Conservation (phyloP, 768 basidiomycete genomes). For the Pisolithus orientalis region DNA sequence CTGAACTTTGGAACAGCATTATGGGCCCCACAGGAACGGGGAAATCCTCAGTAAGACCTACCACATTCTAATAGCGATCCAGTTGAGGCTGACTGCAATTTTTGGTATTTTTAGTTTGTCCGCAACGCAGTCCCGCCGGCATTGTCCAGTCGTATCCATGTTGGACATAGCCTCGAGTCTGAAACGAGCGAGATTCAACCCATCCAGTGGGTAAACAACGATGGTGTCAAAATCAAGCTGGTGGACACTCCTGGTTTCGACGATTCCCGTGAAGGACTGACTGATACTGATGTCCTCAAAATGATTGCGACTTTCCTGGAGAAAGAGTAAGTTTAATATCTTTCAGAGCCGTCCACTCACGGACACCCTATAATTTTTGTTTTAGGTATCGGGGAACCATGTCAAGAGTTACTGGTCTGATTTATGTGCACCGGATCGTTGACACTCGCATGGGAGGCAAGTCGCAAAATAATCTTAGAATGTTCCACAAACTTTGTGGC, state of each 20-base stretch:
- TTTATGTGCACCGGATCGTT: conserved; percentile 40
- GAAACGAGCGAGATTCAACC: not conserved
- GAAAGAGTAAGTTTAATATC: not conserved
- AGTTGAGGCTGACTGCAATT: not conserved
- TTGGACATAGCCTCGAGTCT: not conserved
- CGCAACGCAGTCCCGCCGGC: not conserved
- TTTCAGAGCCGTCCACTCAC: not conserved
- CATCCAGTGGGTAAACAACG: not conserved
- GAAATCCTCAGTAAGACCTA: not conserved
- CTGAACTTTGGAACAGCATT: not conserved
- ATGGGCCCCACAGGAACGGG: not conserved
- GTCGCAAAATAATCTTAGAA: conserved; percentile 33
- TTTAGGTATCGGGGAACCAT: not conserved
- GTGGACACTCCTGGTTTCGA: conserved; percentile 2
- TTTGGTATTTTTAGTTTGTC: not conserved
- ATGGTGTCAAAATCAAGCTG: not conserved
- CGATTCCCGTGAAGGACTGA: not conserved
- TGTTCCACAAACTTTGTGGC: conserved; percentile 42
- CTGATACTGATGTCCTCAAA: not conserved
- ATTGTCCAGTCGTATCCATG: not conserved
- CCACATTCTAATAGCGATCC: not conserved
- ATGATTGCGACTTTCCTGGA: not conserved
- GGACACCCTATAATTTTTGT: not conserved
- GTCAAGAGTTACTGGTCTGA: conserved; percentile 26
- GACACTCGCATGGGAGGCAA: conserved; percentile 37